Conservation (phyloP, 352 stramenopile species). For the Globisporangium cystogenes region DNA sequence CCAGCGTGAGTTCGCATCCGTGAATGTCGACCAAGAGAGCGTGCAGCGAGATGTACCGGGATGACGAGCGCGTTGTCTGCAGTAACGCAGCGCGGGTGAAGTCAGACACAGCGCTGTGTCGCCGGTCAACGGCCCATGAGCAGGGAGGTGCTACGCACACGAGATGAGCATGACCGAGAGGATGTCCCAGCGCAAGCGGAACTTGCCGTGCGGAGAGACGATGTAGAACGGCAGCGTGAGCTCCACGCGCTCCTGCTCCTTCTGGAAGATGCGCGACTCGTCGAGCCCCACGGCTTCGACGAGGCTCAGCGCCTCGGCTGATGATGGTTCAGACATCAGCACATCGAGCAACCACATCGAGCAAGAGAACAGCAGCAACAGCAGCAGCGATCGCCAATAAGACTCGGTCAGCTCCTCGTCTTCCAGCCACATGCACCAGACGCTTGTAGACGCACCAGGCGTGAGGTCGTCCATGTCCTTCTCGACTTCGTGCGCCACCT, state of each 20-base stretch:
- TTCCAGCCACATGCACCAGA: neutral
- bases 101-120: neutral
- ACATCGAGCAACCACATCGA: no score
- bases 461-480: constrained; percentile 77
- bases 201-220: constrained; percentile 71
- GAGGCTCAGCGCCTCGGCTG: constrained; percentile 73
- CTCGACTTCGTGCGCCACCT: constrained; percentile 27
- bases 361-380: neutral
- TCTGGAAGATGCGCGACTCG: constrained; percentile 86
- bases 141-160: constrained; percentile 25
- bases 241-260: constrained; percentile 78
- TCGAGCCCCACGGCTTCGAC: constrained; percentile 71
- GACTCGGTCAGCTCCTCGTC: neutral
- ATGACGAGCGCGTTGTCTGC: constrained; percentile 76
- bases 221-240: constrained; percentile 72
- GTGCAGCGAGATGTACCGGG: constrained; percentile 21
- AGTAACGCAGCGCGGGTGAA: neutral
- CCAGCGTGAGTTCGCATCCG: neutral
- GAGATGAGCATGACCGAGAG: constrained; percentile 65
- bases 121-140: no score
- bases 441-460: constrained; percentile 29
- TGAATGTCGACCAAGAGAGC: neutral
- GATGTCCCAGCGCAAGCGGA: constrained; percentile 73
- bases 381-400: neutral
- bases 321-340: no score